Evolutionary conservation across 2,329 filamentous ascomycete genomes (phyloP), one percentile per base, ranked within the genome.

Genomic region (Gnomoniopsis smithogilvyi): DNA sequence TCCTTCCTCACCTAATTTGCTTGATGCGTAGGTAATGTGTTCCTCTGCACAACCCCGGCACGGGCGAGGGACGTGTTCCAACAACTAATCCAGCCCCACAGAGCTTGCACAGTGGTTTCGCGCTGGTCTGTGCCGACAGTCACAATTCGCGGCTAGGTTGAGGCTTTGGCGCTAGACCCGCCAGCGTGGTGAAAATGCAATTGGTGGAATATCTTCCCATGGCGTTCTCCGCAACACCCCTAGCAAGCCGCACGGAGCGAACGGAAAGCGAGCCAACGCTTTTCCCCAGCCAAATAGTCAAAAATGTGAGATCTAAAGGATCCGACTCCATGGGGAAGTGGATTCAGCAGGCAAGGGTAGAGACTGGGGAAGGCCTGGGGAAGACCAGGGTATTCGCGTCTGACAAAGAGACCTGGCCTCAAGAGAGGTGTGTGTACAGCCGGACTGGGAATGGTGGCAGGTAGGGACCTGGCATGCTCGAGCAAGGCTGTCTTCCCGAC

Each of bases 361-460:
- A 21, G 24, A 41, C 6, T 46, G 51, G 43, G 49, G 50, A 21
- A 59, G 34, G 21, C 19, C 19, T 6, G 43, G 43, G 43, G 19
- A 46, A 46, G 6, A 46, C 34, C 33, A 51, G 51, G 21, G 47
- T 51, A 10, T 41, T 53, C 56, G 38, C 45, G 36, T 34, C 6
- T n/a, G 41, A 33, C 38, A 14, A 17, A 24, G 46, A 19, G 38
- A 38, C 33, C 30, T 38, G 10, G 50, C 14, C 51, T 34, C 52
- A 11, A 21, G 24, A 17, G 17, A n/a, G 19, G 10, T 15, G 14
- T 54, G 26, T 12, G 3, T 8, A 21, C 38, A 15, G 3, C 56
- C 46, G 45, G 21, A 56, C 34, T 22, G 41, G 52, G 56, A 14
- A 53, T 56, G 54, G 56, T 34, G 24, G 36, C 52, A 49, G 58